Evolutionary conservation across 2,329 filamentous ascomycete genomes (phyloP), one percentile per base, ranked within the genome.

Genomic region (Pseudogymnoascus destructans): DNA sequence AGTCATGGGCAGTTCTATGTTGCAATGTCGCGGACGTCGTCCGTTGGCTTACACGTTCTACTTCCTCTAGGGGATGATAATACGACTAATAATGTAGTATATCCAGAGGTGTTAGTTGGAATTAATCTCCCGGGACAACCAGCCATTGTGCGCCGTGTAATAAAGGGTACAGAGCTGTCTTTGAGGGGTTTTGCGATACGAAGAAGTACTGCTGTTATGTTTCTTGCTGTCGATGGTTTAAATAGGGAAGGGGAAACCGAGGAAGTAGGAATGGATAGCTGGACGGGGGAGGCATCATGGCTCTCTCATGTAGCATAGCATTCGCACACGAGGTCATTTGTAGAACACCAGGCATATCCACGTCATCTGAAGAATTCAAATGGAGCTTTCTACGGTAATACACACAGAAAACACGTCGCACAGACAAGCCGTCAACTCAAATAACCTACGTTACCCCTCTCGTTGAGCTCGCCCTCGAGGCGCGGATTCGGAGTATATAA

Each of bases 321-420:
- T 17, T 17, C 15, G 25, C 25, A 52, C 9, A 52, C 25, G 25
- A 19, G 46, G 25, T 32, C 46, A 52, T 32, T 25, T 32, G n/a
- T 30, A 10, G 3, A 25, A 52, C 15, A 7, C 5, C 46, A 17
- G 17, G 23, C n/a, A 6, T 5, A 19, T 52, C 8, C 8, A 32
- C 46, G 46, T 52, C 46, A 52, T 52, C 46, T 30, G 46, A 52
- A 32, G 46, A 52, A 52, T 32, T 30, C 9, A 30, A 52, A 52
- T 10, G 5, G 25, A 9, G 3, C 5, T 52, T 19, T 30, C 30
- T 13, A 30, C n/a, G 15, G 46, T 52, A 15, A 30, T 13, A 52
- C 46, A 32, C 5, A 9, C 9, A 30, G 46, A 52, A 52, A 30
- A 17, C 5, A 11, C 13, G 46, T 52, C 15, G 25, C 25, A 52